Conservation (phyloP, 345 rosid species). For the Hibiscus mutabilis region DNA sequence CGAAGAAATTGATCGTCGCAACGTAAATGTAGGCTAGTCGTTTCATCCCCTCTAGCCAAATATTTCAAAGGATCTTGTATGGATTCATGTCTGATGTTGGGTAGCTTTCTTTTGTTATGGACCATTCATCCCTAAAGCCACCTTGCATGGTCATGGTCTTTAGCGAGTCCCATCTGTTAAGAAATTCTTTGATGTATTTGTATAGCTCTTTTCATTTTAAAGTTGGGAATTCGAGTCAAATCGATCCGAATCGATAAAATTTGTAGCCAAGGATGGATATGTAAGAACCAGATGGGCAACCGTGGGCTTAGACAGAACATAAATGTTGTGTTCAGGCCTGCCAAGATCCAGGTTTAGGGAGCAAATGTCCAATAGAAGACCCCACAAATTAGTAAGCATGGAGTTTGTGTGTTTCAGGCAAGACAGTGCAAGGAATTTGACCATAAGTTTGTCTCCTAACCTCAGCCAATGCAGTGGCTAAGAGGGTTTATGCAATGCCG, state of each 20-base stretch:
- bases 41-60: slow-evolving; percentile 1
- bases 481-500: too few relatives aligned
- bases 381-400: background rate
- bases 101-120: background rate
- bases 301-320: too few relatives aligned
- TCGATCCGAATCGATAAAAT: too few relatives aligned
- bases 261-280: too few relatives aligned
- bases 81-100: slow-evolving; percentile 7
- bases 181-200: background rate
- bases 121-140: slow-evolving; percentile 5
- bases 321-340: background rate
- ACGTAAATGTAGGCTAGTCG: background rate
- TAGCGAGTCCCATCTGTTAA: background rate
- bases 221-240: background rate
- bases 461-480: too few relatives aligned
- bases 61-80: background rate
- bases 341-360: background rate
- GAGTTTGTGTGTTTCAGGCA: too few relatives aligned
- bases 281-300: too few relatives aligned
- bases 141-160: slow-evolving; percentile 9
- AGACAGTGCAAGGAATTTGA: too few relatives aligned
- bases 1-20: background rate
- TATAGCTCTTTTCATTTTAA: background rate
- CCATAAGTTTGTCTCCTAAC: too few relatives aligned
- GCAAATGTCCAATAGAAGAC: background rate